phyloP scores from a whole-genome alignment of 1,284 basidiomycete species.

The Calocybe gambosa region DNA sequence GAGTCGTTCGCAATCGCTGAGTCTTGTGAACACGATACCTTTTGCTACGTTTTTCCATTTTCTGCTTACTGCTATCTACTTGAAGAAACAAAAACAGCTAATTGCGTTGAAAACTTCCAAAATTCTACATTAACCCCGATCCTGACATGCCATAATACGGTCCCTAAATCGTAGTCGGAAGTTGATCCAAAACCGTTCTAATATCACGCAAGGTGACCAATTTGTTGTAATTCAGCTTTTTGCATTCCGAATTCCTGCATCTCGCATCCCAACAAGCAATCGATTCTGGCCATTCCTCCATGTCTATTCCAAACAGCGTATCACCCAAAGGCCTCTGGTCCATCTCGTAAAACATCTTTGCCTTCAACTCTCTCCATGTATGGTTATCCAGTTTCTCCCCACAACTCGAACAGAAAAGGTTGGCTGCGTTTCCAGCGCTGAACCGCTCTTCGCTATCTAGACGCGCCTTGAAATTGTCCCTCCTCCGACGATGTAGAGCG shows the following conservation, averaged over 20 bases:
- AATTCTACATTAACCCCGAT: not conserved
- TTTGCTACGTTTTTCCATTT: no score
- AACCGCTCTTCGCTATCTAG: constrained; percentile 26
- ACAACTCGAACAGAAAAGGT: constrained; percentile 23
- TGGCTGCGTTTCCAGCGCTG: constrained; percentile 23
- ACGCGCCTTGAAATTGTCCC: constrained; percentile 26
- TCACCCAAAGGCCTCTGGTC: constrained; percentile 34
- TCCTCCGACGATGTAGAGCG: constrained; percentile 25
- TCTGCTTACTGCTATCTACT: no score
- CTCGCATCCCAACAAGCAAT: constrained; percentile 28
- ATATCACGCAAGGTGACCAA: constrained; percentile 24
- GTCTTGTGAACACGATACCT: no score
- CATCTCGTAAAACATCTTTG: constrained; percentile 33
- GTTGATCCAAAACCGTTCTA: constrained; percentile 20
- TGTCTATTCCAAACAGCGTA: constrained; percentile 28
- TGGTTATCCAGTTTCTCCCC: constrained; percentile 25
- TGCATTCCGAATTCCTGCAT: constrained; percentile 24
- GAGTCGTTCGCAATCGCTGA: no score
- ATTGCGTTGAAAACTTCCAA: no score
- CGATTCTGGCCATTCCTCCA: constrained; percentile 30
- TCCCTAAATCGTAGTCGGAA: constrained; percentile 19
- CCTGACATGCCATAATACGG: not conserved
- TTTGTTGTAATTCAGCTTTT: constrained; percentile 25
- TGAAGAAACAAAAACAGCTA: no score
- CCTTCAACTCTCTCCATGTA: constrained; percentile 31